Evolutionary conservation across 1,139 yeast species (phyloP), one percentile per base, ranked within the genome.

Genomic region (Geotrichum europaeum): DNA sequence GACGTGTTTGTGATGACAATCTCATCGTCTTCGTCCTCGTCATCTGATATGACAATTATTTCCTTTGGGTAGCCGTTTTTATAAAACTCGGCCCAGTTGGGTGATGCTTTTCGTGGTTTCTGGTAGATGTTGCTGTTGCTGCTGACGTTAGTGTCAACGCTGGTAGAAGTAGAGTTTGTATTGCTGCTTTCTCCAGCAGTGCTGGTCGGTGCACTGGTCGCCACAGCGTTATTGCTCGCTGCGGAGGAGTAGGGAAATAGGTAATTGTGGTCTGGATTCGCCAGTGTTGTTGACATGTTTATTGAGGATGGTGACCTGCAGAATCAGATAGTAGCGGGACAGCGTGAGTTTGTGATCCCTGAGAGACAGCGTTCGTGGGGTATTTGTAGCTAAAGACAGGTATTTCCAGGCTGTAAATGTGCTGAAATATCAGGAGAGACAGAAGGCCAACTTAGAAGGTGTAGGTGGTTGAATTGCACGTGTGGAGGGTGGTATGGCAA

Each of bases 41-140:
- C 70, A 56, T 71, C 73, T 47, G 71, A 72, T 22, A 73, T 72
- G 47, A 73, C 73, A 64, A 73, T 73, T 52, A 73, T 69, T 60
- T 73, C 75, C 40, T 65, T 63, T n/a, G 75, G 75, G 53, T 65
- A 65, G 18, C 74, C 75, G 61, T 72, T 72, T 49, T 66, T 65
- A 62, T 72, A 72, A 62, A 71, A 72, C 58, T 69, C 71, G 51
- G 64, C 64, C 75, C 75, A 72, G 64, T 72, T 58, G 30, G 70
- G 66, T n/a, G 56, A 53, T 28, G 34, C 36, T 45, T 60, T 56
- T 30, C 13, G 49, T 20, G 45, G 53, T 25, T 24, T 32, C 18
- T 7, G 22, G 22, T 13, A 15, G 54, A 53, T 49, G 59, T 45
- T 51, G 36, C n/a, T 28, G 57, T 24, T 28, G 53, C 36, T 20